Base-by-base conservation (phyloP, 331 rosid genomes). In the Arachis monticola region DNA sequence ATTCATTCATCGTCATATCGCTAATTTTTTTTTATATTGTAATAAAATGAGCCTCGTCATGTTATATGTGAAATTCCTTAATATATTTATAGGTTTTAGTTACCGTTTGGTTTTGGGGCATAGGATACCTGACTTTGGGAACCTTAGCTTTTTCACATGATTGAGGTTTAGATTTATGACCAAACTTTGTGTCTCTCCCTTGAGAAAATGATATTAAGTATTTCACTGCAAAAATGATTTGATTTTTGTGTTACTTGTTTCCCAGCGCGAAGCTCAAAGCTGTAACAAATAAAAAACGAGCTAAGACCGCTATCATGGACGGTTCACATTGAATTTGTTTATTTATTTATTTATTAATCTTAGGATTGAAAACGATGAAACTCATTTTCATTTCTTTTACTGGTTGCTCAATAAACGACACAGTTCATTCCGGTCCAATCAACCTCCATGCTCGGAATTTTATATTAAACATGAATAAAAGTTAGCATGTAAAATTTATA, bases 61-160 rank as follows among this genome's bases (percentile, higher is more conserved):
- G 22, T 17, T 17, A 17, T 17, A 17, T 17, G 22, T 17, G 22
- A 17, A 17, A 17, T 17, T 17, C 22, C 22, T 17, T 17, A 17
- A 17, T 17, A 17, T 17, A 17, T 17, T 2, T 10, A 53, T 13
- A 53, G 59, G 27, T n/a, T 53, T 53, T 22, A 56, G 57, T 5
- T 73, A 76, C 32, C 41, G 84, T 79, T 69, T 72, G 66, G 66
- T 60, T n/a, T 73, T 64, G n/a, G 73, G 12, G 65, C 91, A 85
- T 87, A 68, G 89, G 91, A 87, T 87, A 73, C 91, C 82, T 2
- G 76, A 14, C 81, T 62, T 70, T 81, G 89, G 82, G 83, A 83
- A 81, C 83, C 82, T 52, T 85, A 74, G 60, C 85, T 78, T 84
- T 46, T 72, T 68, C 77, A 73, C 80, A 84, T 70, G 81, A 38